Base-by-base conservation (phyloP, 192 early-diverging fungal genomes). In the Backusella sp. region DNA sequence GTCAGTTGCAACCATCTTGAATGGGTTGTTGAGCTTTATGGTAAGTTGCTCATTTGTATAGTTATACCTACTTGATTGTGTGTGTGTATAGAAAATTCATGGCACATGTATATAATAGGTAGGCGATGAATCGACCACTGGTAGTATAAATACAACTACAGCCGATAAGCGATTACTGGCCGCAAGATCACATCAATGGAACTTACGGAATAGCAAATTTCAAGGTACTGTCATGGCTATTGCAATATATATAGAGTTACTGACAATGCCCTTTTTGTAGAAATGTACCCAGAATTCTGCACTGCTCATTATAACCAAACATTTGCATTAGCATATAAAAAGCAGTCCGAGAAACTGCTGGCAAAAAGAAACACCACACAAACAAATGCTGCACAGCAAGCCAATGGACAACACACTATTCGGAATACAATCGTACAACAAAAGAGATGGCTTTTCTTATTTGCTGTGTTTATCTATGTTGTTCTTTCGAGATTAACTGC, bases 1-100 rank as follows among this genome's bases (percentile, higher is more conserved):
- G 98, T 95, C 93, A 73, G 98, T 99, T 11, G 83, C 95, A 6
- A 99, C 98, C 0, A 99, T 99, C 68, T 84, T 99, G 52, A 98
- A 92, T 68, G 98, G 98, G 17, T 83, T 98, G 70, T 85, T 99
- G 52, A 94, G 93, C 59, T 99, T 99, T 80, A 99, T 99, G 98
- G 93, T 96, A 56, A 71, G 65, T 65, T 34, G 6, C 7, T 56
- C 21, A 14, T 36, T n/a, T 17, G 14, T 17, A 44, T 17, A 44
- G 1, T 15, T 44, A 44, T 17, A 44, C 15, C 3, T 44, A 44
- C 41, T 15, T 7, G 19, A 12, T n/a, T 1, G 28, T 28, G 0
- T 3, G 32, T 32, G 32, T 32, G 32, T 32, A 32, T 32, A 19
- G n/a, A 12, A 9, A 2, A 26, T 9, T 41, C 0, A 11, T 69